Evolutionary conservation across 768 basidiomycete genomes (phyloP).

Genomic region (Trametes coccinea): DNA sequence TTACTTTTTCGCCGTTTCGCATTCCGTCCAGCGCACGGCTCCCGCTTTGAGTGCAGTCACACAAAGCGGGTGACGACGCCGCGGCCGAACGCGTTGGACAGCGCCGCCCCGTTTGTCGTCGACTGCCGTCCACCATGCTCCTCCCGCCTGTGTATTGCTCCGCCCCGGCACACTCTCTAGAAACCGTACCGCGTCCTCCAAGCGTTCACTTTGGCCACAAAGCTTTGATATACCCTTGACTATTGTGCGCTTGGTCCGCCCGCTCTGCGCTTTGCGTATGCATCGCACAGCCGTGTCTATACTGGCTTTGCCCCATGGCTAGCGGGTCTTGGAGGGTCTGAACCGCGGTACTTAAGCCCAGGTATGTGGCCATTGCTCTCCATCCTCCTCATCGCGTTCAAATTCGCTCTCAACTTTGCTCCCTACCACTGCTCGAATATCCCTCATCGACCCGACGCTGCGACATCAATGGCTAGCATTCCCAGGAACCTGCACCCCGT

Average conservation of each 20-base stretch:
- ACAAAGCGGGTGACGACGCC: slow-evolving; percentile 8
- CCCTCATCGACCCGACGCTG: too few relatives aligned
- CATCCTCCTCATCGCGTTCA: not conserved
- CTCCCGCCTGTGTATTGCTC: not conserved
- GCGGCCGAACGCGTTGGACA: not conserved
- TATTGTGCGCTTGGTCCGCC: not conserved
- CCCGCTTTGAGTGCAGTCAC: slow-evolving; percentile 4
- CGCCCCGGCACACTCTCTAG: not conserved
- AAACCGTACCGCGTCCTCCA: not conserved
- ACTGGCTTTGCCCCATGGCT: not conserved
- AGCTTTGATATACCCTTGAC: not conserved
- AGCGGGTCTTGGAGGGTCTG: not conserved
- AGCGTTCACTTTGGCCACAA: not conserved
- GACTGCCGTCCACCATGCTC: not conserved
- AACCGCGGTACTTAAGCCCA: not conserved
- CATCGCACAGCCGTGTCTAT: not conserved
- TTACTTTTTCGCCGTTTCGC: not conserved
- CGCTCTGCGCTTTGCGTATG: not conserved
- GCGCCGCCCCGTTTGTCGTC: slow-evolving; percentile 1
- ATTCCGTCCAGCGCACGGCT: not conserved
- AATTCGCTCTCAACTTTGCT: not conserved
- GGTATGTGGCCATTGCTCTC: not conserved
- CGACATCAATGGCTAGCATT: not conserved
- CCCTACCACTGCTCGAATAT: not conserved
- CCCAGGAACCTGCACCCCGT: not conserved